Conservation (phyloP, 768 basidiomycete species). For the Suillus weaverae region DNA sequence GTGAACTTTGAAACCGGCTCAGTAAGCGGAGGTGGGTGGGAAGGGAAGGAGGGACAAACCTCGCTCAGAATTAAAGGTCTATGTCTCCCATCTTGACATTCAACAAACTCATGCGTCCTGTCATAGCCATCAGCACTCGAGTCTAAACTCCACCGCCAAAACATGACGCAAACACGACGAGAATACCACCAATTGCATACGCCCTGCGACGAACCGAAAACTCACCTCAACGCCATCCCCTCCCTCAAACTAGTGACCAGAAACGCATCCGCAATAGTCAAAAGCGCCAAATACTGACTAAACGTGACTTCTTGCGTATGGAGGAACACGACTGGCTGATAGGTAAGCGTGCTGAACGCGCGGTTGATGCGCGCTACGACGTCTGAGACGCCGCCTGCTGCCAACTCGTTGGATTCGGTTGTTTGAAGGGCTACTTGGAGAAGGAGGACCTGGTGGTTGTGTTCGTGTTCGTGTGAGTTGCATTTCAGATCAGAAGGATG, state of each 20-base stretch:
- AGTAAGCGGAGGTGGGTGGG: constrained; percentile 2
- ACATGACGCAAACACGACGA: neutral
- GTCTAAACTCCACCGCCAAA: too few relatives aligned
- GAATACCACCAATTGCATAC: neutral
- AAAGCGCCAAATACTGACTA: constrained; percentile 78
- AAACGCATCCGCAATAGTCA: constrained; percentile 84
- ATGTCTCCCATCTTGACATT: constrained; percentile 72
- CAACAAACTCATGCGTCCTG: constrained; percentile 77
- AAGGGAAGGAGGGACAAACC: constrained; percentile 37
- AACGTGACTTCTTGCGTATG: constrained; percentile 86
- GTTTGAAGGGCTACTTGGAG: constrained; percentile 89
- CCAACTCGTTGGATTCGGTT: constrained; percentile 70
- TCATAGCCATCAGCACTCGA: neutral
- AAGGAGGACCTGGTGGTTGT: constrained; percentile 56
- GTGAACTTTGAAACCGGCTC: constrained; percentile 58
- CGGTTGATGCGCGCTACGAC: constrained; percentile 78
- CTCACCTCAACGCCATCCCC: constrained; percentile 75
- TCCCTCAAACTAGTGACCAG: constrained; percentile 82
- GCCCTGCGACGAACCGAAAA: neutral
- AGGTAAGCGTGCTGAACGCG: constrained; percentile 79
- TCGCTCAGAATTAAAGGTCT: constrained; percentile 80
- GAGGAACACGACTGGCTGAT: constrained; percentile 84
- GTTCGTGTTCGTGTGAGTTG: neutral
- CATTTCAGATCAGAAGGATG: neutral
- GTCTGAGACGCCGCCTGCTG: constrained; percentile 67